Conservation (phyloP, 2,329 filamentous ascomycete species). For the Ceratocystis lukuohia region DNA sequence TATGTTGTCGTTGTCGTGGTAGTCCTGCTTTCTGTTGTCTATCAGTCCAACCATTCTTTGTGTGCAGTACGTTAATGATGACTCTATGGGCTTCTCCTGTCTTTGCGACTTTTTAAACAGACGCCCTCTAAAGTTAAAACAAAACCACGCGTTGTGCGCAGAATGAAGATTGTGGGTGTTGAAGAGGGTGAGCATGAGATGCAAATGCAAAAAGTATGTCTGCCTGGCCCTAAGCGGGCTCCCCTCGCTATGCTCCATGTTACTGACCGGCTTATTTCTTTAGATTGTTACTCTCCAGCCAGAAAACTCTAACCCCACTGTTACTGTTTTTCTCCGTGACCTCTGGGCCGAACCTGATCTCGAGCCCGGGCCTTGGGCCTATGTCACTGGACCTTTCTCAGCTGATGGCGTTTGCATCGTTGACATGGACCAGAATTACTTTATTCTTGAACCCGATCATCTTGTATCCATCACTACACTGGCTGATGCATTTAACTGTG, state of each 20-base stretch:
- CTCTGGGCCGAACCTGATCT: constrained; percentile 78
- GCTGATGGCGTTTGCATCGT: constrained; percentile 62
- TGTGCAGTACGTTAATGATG: constrained; percentile 18
- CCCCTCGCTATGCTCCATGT: neutral
- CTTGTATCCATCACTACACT: constrained; percentile 89
- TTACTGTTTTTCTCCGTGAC: constrained; percentile 62
- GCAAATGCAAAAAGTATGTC: constrained; percentile 14
- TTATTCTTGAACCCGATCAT: constrained; percentile 90
- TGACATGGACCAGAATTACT: constrained; percentile 67
- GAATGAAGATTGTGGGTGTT: constrained; percentile 18
- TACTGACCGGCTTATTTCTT: neutral
- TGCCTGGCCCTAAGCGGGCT: neutral
- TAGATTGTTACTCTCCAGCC: constrained; percentile 72
- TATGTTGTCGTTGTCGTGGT: neutral
- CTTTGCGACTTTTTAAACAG: constrained; percentile 5
- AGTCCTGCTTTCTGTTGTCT: no score
- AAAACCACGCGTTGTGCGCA: constrained; percentile 15
- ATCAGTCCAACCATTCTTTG: neutral
- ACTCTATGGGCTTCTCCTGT: neutral
- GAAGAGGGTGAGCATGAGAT: constrained; percentile 11
- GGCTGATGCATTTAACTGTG: constrained; percentile 89
- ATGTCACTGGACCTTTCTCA: constrained; percentile 66
- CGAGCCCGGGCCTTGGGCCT: constrained; percentile 61
- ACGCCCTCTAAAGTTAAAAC: constrained; percentile 1
- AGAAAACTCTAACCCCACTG: constrained; percentile 53